Evolutionary conservation across 2,329 filamentous ascomycete genomes (phyloP).

Genomic region (Beauveria scarabaeidicola): DNA sequence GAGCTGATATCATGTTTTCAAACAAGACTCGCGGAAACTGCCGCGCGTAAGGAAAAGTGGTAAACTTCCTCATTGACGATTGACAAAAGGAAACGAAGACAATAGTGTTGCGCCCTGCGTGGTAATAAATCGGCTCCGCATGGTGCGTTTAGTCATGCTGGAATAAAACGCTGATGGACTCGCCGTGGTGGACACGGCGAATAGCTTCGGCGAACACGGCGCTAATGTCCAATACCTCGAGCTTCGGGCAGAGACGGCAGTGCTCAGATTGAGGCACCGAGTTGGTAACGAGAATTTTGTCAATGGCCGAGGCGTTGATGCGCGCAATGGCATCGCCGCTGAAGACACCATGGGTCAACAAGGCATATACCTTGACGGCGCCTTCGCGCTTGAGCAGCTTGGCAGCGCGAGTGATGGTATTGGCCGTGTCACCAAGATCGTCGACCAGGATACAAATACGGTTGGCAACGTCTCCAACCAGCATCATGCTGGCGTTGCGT

Average conservation of each 20-base stretch:
- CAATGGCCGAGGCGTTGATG: constrained; percentile 86
- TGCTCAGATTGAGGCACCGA: constrained; percentile 86
- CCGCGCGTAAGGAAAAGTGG: not conserved
- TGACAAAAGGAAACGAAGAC: not conserved
- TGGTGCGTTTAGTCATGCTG: constrained; percentile 22
- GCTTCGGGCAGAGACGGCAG: constrained; percentile 67
- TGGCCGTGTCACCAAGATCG: constrained; percentile 90
- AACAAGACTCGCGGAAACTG: not conserved
- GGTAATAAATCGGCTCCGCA: not conserved
- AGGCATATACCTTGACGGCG: constrained; percentile 80
- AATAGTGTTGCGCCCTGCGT: not conserved
- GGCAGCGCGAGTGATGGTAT: constrained; percentile 92
- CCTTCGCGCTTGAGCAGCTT: constrained; percentile 96
- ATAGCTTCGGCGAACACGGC: constrained; percentile 93
- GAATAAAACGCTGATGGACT: constrained; percentile 94
- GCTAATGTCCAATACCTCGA: constrained; percentile 84
- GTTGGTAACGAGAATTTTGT: constrained; percentile 93
- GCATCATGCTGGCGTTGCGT: constrained; percentile 91
- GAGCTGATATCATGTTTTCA: not conserved
- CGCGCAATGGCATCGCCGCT: constrained; percentile 91
- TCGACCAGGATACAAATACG: constrained; percentile 86
- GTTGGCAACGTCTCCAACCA: constrained; percentile 77
- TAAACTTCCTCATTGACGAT: not conserved
- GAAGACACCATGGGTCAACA: constrained; percentile 90
- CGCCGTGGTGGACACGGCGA: constrained; percentile 90